Evolutionary conservation across 805 yeast species (phyloP), one percentile per base, ranked within the genome.

Genomic region (Zygosaccharomyces bailii): DNA sequence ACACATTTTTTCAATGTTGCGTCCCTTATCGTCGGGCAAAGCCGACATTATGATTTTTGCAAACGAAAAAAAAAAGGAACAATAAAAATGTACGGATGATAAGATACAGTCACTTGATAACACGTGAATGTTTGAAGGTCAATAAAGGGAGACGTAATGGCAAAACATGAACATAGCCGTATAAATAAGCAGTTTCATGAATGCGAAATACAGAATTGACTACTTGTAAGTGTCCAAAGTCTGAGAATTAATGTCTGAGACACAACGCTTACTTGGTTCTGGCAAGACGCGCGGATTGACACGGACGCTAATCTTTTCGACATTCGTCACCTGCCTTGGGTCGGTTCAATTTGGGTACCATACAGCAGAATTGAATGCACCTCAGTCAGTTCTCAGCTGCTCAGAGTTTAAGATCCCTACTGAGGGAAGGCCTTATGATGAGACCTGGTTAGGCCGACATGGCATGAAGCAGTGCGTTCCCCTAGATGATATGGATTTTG

Each of bases 261-360:
- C 37, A 8, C 34, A 43, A 36, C 27, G 23, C 16, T 13, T 42
- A 11, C 24, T 46, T 37, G 29, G 39, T 19, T 20, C 37, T 11
- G 29, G 14, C 33, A 42, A 34, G 18, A 21, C 41, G 5, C 31
- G 25, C 9, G 30, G 39, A n/a, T 29, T 54, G 16, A 52, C 54
- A 11, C 35, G 37, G n/a, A 44, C 46, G 7, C 65, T 82, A 38
- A 45, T 79, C 1, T 43, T 65, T 7, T 65, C 80, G 2, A 76
- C 78, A 1, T 58, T 73, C 1, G 78, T 85, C 9, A 79, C 82
- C 4, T 85, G 95, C 53, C 58, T 88, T 18, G 89, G 90, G 2
- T 79, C 95, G 2, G 70, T 90, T 9, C 97, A 89, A 63, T 93
- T 84, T 63, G 99, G 99, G 1, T 88, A 86, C 63, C 98, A 93